Evolutionary conservation across 2,329 filamentous ascomycete species (phyloP), one percentile per base, ranked within the genome.

Genomic region (Aspergillus carbonarius): DNA sequence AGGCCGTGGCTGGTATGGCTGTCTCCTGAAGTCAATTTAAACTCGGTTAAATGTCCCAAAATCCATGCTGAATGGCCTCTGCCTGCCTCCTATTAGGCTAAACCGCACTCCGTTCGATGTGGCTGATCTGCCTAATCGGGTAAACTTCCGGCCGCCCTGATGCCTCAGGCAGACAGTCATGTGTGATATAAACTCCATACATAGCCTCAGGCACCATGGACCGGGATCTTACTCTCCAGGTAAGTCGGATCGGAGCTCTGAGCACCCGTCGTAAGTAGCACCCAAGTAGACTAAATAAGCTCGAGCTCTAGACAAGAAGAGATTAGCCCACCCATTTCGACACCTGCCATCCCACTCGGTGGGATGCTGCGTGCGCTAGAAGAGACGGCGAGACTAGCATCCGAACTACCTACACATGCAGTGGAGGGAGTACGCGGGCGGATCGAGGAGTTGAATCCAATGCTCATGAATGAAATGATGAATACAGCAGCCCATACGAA

Each of bases 81-180:
- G 12, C 20, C 39, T 30, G 12, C 27, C 13, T 25, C 37, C 23
- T 20, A 40, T 56, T 57, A 57, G 54, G 54, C 54, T 57, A 57
- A 55, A 56, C 15, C 34, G 39, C 39, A 27, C 20, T 13, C 20
- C 15, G 37, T 39, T 13, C 18, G 17, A 34, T 46, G 53, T 25
- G 30, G 42, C 17, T n/a, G 12, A 18, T 55, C 23, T 35, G 54
- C 54, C 47, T 46, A 44, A 52, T 57, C 15, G 27, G 37, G 55
- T 46, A 57, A 50, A 30, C 47, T 52, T 57, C 55, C 55, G 37
- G 39, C 25, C 25, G 1, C 6, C 3, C 5, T 23, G 4, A 1
- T 57, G 54, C 55, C 55, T 44, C 35, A 57, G 55, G 54, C 54
- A 52, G 15, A 17, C 3, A 34, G 1, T 2, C 8, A 12, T 18